Conservation (phyloP, 2,329 filamentous ascomycete genomes). For the Fusarium sp. region DNA sequence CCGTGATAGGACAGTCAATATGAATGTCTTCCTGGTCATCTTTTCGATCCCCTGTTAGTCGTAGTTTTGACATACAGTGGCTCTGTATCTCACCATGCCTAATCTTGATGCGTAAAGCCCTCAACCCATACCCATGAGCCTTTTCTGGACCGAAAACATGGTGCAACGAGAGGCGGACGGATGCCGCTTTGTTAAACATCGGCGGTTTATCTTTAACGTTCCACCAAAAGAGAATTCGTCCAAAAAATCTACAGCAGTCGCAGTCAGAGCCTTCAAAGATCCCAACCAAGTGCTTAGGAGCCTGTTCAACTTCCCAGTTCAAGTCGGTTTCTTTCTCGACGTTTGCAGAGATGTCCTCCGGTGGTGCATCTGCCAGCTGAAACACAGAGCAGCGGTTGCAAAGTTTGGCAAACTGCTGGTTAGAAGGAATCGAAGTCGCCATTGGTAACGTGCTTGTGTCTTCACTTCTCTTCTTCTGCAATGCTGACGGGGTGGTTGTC, state of each 20-base stretch:
- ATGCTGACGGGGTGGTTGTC: not conserved
- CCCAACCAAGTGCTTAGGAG: not conserved
- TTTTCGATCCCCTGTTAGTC: not conserved
- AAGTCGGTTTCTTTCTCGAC: not conserved
- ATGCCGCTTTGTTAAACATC: not conserved
- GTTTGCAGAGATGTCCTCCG: not conserved
- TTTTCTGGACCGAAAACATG: not conserved
- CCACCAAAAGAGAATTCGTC: not conserved
- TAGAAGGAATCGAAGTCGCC: not conserved
- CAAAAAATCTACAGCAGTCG: not conserved
- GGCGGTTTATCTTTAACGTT: not conserved
- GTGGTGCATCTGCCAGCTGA: not conserved
- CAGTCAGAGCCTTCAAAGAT: not conserved
- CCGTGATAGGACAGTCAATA: not conserved
- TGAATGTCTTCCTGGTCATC: not conserved
- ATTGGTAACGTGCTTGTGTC: not conserved
- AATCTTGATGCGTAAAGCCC: not conserved
- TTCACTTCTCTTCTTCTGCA: not conserved
- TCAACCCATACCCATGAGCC: not conserved
- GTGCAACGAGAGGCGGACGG: not conserved
- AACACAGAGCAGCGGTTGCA: not conserved
- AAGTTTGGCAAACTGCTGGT: not conserved
- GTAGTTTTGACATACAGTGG: not conserved
- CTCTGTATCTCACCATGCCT: not conserved
- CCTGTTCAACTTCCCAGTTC: not conserved